Evolutionary conservation across 2,329 filamentous ascomycete genomes (phyloP).

Genomic region (Alternaria conjuncta): DNA sequence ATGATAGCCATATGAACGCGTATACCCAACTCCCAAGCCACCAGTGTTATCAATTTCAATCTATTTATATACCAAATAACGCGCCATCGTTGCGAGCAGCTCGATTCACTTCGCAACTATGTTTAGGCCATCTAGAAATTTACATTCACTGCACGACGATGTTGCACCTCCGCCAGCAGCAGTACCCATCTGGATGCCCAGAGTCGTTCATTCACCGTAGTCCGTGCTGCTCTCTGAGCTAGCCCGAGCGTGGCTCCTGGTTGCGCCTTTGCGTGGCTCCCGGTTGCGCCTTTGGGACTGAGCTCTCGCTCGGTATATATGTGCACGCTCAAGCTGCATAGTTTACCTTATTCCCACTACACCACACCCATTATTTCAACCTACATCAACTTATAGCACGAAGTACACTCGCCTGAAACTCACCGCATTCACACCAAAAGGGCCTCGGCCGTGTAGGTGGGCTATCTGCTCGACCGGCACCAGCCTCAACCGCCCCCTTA

Average conservation of each 20-base stretch:
- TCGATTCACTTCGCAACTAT: neutral
- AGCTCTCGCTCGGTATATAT: neutral
- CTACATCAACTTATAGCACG: neutral
- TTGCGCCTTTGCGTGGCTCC: neutral
- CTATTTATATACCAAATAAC: neutral
- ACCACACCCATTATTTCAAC: neutral
- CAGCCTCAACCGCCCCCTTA: neutral
- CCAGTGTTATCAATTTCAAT: neutral
- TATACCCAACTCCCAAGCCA: neutral
- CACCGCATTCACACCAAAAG: fast-evolving
- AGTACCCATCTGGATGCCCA: neutral
- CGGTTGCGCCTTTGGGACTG: neutral
- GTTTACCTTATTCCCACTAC: fast-evolving
- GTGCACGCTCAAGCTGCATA: neutral
- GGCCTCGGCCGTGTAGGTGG: neutral
- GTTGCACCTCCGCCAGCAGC: neutral
- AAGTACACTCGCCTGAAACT: neutral
- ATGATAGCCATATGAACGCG: neutral
- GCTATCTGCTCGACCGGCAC: neutral
- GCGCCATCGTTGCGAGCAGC: neutral
- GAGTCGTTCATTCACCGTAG: neutral
- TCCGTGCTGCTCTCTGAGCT: neutral
- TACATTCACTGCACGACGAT: neutral
- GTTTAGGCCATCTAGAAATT: too few relatives aligned
- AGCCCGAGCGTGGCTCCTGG: neutral